These are phyloP conservation scores for Dipsacomyces acuminosporus DNA, from an alignment of 371 early-diverging fungal genomes.

Conservation along the genomic window DNA sequence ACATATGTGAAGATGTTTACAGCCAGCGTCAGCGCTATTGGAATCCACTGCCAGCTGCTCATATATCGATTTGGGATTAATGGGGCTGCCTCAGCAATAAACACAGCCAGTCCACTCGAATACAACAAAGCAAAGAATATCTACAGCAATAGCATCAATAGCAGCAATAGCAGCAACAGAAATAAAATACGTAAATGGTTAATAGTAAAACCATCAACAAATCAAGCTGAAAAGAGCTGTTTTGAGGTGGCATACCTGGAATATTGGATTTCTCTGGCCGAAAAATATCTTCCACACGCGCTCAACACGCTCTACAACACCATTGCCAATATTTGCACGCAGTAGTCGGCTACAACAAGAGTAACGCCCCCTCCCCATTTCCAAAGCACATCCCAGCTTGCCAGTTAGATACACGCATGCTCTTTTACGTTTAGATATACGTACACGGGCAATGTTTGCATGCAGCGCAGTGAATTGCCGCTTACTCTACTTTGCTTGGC, in stretches of 20 bases:
- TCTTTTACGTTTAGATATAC: too few species aligned
- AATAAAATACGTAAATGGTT: too few species aligned
- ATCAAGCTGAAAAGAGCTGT: too few species aligned
- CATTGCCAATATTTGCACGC: conserved; percentile 42
- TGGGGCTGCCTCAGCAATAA: conserved; percentile 27
- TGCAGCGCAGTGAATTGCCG: neutral
- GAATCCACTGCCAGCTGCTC: conserved; percentile 29
- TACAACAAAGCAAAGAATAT: conserved; percentile 23
- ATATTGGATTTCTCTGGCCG: conserved; percentile 36
- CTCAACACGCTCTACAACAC: conserved; percentile 46
- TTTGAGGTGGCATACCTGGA: conserved; percentile 20
- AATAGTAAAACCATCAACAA: too few species aligned
- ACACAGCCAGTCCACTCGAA: conserved; percentile 25
- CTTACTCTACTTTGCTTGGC: conserved; percentile 9
- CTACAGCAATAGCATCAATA: too few species aligned
- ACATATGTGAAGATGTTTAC: conserved; percentile 58
- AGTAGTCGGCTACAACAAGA: conserved; percentile 6
- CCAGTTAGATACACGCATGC: too few species aligned
- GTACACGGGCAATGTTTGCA: too few species aligned
- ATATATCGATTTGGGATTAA: conserved; percentile 36
- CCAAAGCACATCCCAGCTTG: too few species aligned
- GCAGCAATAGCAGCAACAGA: too few species aligned
- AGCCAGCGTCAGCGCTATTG: conserved; percentile 24
- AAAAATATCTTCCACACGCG: conserved; percentile 42
- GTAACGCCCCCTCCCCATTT: neutral